Base-by-base conservation (phyloP, 2,329 filamentous ascomycete species). In the Penicillium sp. region DNA sequence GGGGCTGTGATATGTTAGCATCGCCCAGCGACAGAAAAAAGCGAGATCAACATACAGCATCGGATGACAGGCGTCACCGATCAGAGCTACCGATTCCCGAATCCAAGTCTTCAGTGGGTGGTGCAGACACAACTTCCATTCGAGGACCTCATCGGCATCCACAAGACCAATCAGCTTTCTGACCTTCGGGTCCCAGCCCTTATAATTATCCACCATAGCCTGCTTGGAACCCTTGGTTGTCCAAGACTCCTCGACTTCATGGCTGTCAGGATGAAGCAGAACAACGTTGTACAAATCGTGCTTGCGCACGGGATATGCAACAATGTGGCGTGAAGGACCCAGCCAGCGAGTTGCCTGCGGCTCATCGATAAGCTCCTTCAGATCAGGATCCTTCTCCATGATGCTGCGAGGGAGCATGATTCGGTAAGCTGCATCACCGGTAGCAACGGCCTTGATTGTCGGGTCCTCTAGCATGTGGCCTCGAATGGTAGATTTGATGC, bases 391-490 rank as follows among this genome's bases (percentile, higher is more conserved):
- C 20, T 79, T 58, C 48, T 76, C 69, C 80, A 91, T 86, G 50
- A 85, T 76, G 27, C 81, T 77, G 10, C 87, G 81, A 1, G 78
- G 80, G 15, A 91, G 77, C 81, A 91, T 86, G 68, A 91, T 88
- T 10, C 87, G 81, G 72, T 91, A 91, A 2, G 86, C 86, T 0
- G 88, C 87, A 70, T 90, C 85, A 3, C 85, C 82, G 0, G 87
- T 89, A 52, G 64, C 51, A 6, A 64, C 52, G 6, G 66, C 58
- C 25, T 64, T 62, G 24, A 61, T 52, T 1, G 54, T 47, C 8
- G 46, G 44, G 18, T 66, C 65, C 13, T 62, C 57, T 10, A 75
- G 63, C 39, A 79, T 62, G 3, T 69, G 67, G 15, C 58, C 62
- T 3, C 79, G 67, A 3, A 76, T 66, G 1, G 61, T 62, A 2